Percentiles rank a stretch among this genome's conserved stretches.
Conservation (phyloP, 768 basidiomycete genomes). For the Clitopilus passeckerianus region DNA sequence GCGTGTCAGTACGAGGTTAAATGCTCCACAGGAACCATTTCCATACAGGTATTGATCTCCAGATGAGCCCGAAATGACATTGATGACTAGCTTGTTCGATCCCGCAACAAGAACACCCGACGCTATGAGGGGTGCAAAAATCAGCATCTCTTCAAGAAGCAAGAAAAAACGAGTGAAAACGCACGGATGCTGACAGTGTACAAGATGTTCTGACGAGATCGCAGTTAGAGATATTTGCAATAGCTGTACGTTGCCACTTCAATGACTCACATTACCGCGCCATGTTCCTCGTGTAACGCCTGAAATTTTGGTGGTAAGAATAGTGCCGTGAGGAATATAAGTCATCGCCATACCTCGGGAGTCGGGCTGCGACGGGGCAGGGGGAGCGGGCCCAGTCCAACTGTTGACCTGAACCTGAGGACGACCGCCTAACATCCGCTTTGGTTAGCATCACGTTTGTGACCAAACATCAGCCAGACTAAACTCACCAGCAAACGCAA, state of each 20-base stretch:
- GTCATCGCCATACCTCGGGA: constrained; percentile 16
- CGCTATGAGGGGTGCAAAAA: constrained; percentile 11
- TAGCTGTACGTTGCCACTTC: not conserved
- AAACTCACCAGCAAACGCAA: constrained; percentile 27
- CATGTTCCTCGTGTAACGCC: constrained; percentile 31
- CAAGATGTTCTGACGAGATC: constrained; percentile 21
- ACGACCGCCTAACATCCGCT: constrained; percentile 18
- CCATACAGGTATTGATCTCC: constrained; percentile 27
- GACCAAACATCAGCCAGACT: too few relatives aligned
- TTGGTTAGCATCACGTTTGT: too few relatives aligned
- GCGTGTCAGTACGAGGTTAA: not conserved
- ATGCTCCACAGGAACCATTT: not conserved
- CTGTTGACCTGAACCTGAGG: constrained; percentile 25
- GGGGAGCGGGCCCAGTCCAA: constrained; percentile 24
- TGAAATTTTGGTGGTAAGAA: constrained; percentile 1
- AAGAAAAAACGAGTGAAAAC: constrained; percentile 5
- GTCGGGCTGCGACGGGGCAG: constrained; percentile 25
- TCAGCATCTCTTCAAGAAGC: not conserved
- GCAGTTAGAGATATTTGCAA: not conserved
- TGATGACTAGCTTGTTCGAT: constrained; percentile 24
- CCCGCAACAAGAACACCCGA: constrained; percentile 23
- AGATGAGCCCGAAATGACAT: constrained; percentile 28
- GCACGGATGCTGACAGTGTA: constrained; percentile 30
- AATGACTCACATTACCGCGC: constrained; percentile 26
- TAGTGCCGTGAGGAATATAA: not conserved